These are phyloP conservation scores for Chlamydomonas urium DNA, from an alignment of 139 green algal genomes.

Conservation along the genomic window DNA sequence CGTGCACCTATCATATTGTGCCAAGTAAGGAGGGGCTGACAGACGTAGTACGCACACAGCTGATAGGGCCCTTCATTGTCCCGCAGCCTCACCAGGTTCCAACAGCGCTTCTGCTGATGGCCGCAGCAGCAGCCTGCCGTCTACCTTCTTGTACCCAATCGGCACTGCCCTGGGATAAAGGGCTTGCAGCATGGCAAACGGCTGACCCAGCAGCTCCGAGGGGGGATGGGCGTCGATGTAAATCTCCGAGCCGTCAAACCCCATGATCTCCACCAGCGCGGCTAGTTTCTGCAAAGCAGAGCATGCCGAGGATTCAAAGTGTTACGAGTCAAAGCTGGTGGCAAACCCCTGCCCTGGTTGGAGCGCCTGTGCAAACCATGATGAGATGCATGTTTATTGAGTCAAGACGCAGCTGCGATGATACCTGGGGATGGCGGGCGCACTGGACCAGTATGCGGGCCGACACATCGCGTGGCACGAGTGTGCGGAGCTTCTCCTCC, in stretches of 20 bases:
- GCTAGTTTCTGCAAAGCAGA: neutral
- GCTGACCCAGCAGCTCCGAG: neutral
- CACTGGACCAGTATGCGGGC: neutral
- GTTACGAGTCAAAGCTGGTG: too few relatives aligned
- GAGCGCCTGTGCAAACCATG: too few relatives aligned
- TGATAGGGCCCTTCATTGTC: too few relatives aligned
- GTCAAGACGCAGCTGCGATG: too few relatives aligned
- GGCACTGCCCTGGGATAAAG: neutral
- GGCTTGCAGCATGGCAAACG: neutral
- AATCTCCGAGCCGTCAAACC: slow-evolving; percentile 1
- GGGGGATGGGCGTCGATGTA: neutral
- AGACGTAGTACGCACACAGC: too few relatives aligned
- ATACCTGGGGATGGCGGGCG: neutral
- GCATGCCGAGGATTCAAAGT: too few relatives aligned
- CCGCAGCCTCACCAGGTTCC: too few relatives aligned
- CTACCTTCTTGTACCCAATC: neutral
- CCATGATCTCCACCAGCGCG: slow-evolving; percentile 6
- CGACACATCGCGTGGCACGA: neutral
- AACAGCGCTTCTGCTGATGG: too few relatives aligned
- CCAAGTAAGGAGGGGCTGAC: too few relatives aligned
- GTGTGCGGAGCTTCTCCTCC: neutral
- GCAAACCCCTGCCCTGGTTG: too few relatives aligned
- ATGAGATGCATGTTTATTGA: too few relatives aligned
- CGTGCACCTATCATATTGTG: too few relatives aligned
- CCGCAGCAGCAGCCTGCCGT: neutral